Conservation (phyloP, 2,329 filamentous ascomycete species). For the Fusarium buxicola region DNA sequence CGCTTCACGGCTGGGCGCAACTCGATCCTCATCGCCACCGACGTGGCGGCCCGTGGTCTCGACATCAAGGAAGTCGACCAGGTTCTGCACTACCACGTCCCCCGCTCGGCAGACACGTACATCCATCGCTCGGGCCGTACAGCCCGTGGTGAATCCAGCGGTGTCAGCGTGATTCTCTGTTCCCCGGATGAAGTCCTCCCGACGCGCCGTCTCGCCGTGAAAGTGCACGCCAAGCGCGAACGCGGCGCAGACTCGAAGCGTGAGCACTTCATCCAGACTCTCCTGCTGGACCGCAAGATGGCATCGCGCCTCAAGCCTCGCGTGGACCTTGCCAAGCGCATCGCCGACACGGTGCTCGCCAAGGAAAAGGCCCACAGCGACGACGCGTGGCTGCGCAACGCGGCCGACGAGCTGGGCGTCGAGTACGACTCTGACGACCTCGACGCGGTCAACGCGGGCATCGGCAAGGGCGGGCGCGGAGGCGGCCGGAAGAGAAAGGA, state of each 20-base stretch:
- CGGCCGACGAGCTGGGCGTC: slow-evolving; percentile 92
- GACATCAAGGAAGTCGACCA: slow-evolving; percentile 92
- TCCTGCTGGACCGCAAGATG: slow-evolving; percentile 86
- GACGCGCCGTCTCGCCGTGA: slow-evolving; percentile 84
- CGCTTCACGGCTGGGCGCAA: slow-evolving; percentile 79
- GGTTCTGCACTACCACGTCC: slow-evolving; percentile 95
- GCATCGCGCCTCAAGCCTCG: slow-evolving; percentile 81
- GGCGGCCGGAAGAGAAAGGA: slow-evolving; percentile 80
- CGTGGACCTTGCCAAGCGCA: slow-evolving; percentile 83
- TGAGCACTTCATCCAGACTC: slow-evolving; percentile 78
- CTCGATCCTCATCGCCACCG: slow-evolving; percentile 86
- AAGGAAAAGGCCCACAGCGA: slow-evolving; percentile 89
- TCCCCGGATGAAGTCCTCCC: slow-evolving; percentile 90
- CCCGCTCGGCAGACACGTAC: slow-evolving; percentile 90
- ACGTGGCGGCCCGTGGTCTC: slow-evolving; percentile 92
- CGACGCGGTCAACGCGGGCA: slow-evolving; percentile 78
- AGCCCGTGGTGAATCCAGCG: slow-evolving; percentile 81
- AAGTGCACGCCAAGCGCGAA: slow-evolving; percentile 78
- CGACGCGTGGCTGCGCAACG: slow-evolving; percentile 84
- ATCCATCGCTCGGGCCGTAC: slow-evolving; percentile 96
- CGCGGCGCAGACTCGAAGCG: slow-evolving; percentile 59
- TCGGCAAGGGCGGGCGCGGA: slow-evolving; percentile 74
- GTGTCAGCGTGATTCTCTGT: slow-evolving; percentile 88
- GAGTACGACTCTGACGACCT: slow-evolving; percentile 94
- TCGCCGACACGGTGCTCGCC: slow-evolving; percentile 84